Base-by-base conservation (phyloP, 768 basidiomycete genomes). In the Boletus rubroflammeus region DNA sequence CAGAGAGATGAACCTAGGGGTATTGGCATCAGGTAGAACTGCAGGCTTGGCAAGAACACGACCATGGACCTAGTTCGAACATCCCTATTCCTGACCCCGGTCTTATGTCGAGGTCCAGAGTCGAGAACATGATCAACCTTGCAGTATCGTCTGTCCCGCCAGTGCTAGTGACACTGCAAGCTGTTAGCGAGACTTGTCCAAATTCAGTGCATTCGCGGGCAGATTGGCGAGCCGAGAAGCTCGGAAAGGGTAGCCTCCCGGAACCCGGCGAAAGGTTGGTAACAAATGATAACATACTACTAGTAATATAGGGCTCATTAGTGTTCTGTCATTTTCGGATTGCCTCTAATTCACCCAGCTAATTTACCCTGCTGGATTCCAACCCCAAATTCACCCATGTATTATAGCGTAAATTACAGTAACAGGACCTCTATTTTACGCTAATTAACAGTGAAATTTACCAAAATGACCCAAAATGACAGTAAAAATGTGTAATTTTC, bases 1-100 rank as follows among this genome's bases (percentile, higher is more conserved):
- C 91, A 93, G 8, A 93, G 73, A 1, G 90, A 91, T 35, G 83
- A 73, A 39, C 90, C 90, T 90, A 60, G 45, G 44, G 23, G 46
- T 36, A n/a, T 17, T 34, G 34, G 34, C 25, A 28, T 50, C 28
- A 51, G 60, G 15, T 49, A 31, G 41, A 47, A 32, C 43, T 28
- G 28, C 19, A 13, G 15, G 29, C 6, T 11, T 28, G 26, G 13
- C 43, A 49, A 50, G 50, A 59, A 45, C 51, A 19, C 32, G 5
- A 50, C 15, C 9, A 53, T 58, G 8, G 62, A 86, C 88, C 87
- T 51, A 93, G 75, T 66, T 90, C 86, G 66, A 93, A 93, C 48
- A 84, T 78, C 1, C 90, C 89, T 40, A 93, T 77, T 21, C 89
- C 88, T 13, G 75, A 74, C 29, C 88, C 90, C 35, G 91, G 91